Conservation (phyloP, 2,329 filamentous ascomycete genomes). For the Drechslera avenae region DNA sequence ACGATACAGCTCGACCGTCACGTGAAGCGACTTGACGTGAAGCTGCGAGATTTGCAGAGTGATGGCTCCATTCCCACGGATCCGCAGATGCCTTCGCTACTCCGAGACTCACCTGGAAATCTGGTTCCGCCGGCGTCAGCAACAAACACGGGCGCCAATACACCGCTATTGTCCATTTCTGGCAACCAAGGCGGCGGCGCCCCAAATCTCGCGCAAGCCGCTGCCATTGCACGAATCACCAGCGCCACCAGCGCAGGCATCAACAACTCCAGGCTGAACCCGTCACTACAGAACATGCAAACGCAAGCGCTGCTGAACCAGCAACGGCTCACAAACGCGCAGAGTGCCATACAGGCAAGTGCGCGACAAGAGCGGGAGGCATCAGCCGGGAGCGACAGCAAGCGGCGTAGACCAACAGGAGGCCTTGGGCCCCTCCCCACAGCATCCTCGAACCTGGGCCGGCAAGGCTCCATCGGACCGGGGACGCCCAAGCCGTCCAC, state of each 20-base stretch:
- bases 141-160: slow-evolving; percentile 51
- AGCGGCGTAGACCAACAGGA: slow-evolving; percentile 63
- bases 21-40: slow-evolving; percentile 66
- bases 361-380: slow-evolving; percentile 57
- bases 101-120: slow-evolving; percentile 56
- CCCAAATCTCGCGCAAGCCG: slow-evolving; percentile 58
- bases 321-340: slow-evolving; percentile 44
- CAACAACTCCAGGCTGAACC: slow-evolving; percentile 33
- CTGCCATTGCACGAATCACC: slow-evolving; percentile 52
- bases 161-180: slow-evolving; percentile 61
- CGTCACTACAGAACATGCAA: slow-evolving; percentile 46
- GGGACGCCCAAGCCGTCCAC: slow-evolving; percentile 67
- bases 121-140: slow-evolving; percentile 56
- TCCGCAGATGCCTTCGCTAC: slow-evolving; percentile 63
- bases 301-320: slow-evolving; percentile 46
- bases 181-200: slow-evolving; percentile 60
- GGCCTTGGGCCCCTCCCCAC: slow-evolving; percentile 59
- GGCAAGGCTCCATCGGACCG: slow-evolving; percentile 66
- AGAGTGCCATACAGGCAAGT: slow-evolving; percentile 39
- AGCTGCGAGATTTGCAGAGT: slow-evolving; percentile 63
- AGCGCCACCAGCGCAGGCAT: slow-evolving; percentile 44
- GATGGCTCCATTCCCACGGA: slow-evolving; percentile 65
- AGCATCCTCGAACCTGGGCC: slow-evolving; percentile 59
- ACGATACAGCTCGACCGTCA: slow-evolving; percentile 61
- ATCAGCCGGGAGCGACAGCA: slow-evolving; percentile 60